These are phyloP conservation scores for Dimocarpus longan DNA, from an alignment of 345 rosid species.

Conservation along the genomic window DNA sequence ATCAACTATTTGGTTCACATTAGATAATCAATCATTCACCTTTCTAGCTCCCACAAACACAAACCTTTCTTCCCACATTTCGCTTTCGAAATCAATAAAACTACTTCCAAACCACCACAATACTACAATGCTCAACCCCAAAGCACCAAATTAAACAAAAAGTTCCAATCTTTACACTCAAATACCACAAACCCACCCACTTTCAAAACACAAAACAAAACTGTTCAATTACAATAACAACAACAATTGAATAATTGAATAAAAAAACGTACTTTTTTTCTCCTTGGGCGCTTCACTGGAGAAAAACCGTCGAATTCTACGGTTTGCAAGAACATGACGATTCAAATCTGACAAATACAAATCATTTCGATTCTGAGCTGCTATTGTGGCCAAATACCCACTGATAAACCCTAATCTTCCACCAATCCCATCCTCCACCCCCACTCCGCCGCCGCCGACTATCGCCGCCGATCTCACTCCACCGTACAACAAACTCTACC, in stretches of 20 bases:
- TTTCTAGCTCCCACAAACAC: too few relatives aligned
- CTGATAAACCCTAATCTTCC: constrained; percentile 59
- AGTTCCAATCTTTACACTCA: not conserved
- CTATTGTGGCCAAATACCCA: constrained; percentile 55
- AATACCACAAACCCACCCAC: not conserved
- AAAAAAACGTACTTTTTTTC: constrained; percentile 57
- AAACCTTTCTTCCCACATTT: not conserved
- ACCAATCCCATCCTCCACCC: constrained; percentile 26
- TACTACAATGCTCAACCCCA: not conserved
- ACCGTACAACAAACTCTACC: constrained; percentile 35
- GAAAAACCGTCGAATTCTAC: constrained; percentile 62
- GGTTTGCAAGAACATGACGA: constrained; percentile 61
- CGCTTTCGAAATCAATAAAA: not conserved
- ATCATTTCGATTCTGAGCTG: constrained; percentile 39
- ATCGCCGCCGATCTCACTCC: constrained; percentile 40
- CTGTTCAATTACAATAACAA: not conserved
- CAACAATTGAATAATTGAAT: not conserved
- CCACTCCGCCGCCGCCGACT: constrained; percentile 19
- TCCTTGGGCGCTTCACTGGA: constrained; percentile 69
- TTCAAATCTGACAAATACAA: constrained; percentile 46
- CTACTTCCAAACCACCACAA: not conserved
- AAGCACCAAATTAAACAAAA: not conserved
- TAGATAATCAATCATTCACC: not conserved
- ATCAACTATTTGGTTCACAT: not conserved
- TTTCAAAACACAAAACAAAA: too few relatives aligned